Base-by-base conservation (phyloP, 441 rosid genomes). In the Jatropha podagrica region DNA sequence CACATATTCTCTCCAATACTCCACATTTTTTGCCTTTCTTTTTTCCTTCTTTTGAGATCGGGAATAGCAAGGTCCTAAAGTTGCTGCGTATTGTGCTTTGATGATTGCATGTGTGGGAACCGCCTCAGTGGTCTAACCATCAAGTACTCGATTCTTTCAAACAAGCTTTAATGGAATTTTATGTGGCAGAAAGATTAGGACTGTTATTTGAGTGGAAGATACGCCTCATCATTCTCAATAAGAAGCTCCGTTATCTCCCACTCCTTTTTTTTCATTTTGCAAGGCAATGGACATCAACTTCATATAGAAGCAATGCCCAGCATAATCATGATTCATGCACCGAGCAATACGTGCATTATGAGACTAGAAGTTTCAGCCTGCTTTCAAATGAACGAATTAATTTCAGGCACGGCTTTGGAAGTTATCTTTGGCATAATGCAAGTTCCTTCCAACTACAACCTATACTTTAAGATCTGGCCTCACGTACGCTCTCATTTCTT, bases 121-220 rank as follows among this genome's bases (percentile, higher is more conserved):
- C 18, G 27, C 58, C 62, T 15, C 49, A 26, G 76, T 65, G 83
- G 80, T 80, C 80, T 80, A 85, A 80, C 85, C 54, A 77, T 69
- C 76, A 23, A 81, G 63, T 52, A 46, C 76, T 44, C 15, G 2
- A 40, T 52, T 60, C 55, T 23, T 65, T 64, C n/a, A 46, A 68
- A 48, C 42, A 52, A 60, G 65, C 78, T 65, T 73, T 77, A 14
- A 71, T 63, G 32, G 73, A 60, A 72, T 67, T 71, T 72, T 65
- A 8, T 42, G 81, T 68, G 81, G 79, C 73, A 62, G 74, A 56
- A 73, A 74, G 54, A 70, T 65, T 27, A 71, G 82, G 46, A 51
- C 14, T 44, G 70, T 49, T 55, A 62, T 38, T 74, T 70, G 73
- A 73, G 77, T 70, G 66, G 70, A 74, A 68, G 78, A 65, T 69